Conservation (phyloP, 768 basidiomycete species). For the Amanita brunnescens region DNA sequence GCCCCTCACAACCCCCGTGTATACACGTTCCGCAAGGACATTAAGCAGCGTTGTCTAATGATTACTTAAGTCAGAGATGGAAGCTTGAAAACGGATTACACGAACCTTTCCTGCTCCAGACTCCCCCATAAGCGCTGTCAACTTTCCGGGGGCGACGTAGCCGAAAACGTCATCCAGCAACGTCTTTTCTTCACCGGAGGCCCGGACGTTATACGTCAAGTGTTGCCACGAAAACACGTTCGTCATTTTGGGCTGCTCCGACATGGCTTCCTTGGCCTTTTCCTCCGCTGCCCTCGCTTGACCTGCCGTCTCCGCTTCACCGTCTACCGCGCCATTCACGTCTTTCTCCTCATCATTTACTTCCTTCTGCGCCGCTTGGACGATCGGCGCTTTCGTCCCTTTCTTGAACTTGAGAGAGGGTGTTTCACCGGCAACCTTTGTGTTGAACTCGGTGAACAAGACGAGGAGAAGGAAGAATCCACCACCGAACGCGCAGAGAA, state of each 20-base stretch:
- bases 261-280: conserved; percentile 23
- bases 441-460: conserved; percentile 47
- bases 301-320: conserved; percentile 7
- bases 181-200: conserved; percentile 34
- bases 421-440: conserved; percentile 25
- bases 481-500: conserved; percentile 56
- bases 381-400: conserved; percentile 27
- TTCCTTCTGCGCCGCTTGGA: conserved; percentile 23
- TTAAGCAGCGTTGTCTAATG: conserved; percentile 54
- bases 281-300: conserved; percentile 13
- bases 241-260: conserved; percentile 33
- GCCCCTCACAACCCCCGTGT: conserved; percentile 40
- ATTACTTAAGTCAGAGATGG: no score
- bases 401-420: conserved; percentile 59
- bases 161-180: conserved; percentile 71
- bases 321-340: neutral
- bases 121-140: conserved; percentile 72
- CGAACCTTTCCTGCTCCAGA: conserved; percentile 39
- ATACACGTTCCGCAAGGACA: conserved; percentile 43
- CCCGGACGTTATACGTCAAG: conserved; percentile 56
- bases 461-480: conserved; percentile 51
- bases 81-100: conserved; percentile 26
- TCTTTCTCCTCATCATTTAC: conserved; percentile 28
- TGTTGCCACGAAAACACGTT: conserved; percentile 79
- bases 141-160: conserved; percentile 71